Evolutionary conservation across 805 yeast species (phyloP), one percentile per base, ranked within the genome.

Genomic region (Yarrowia keelungensis): DNA sequence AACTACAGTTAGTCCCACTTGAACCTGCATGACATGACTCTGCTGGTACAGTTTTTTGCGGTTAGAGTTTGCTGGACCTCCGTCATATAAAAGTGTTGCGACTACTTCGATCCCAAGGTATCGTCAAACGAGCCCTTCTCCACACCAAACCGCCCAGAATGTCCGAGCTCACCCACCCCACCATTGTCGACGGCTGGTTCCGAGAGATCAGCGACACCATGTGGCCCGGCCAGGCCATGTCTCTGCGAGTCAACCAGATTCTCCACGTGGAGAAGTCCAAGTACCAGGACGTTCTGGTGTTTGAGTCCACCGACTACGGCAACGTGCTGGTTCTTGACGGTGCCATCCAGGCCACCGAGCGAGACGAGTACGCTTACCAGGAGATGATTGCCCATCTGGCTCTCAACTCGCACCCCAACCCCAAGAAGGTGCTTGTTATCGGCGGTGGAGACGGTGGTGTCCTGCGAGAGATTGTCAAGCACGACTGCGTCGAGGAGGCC

Each of bases 391-490:
- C 98, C 49, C 98, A 94, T 81, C 84, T 95, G 76, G 97, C 97
- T 8, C 76, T 95, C 80, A 90, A 89, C 86, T 87, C 95, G 67
- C 98, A 95, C 81, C 93, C 97, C 75, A 88, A 91, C 82, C 98
- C 98, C 69, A 91, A 91, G 84, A 89, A 85, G 75, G 98, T 96
- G 32, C 83, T 94, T 69, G 98, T 94, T 72, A 90, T 94, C 76
- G 99, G 99, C 70, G 99, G 99, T 72, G 99, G 99, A 76, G 99
- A 94, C 79, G 99, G 99, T 75, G 98, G 98, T 80, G 98, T 94
- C 66, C 85, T 94, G 76, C 87, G 98, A 81, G 98, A 94, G 81
- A 85, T 93, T 76, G 91, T 92, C 76, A 94, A 94, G 81, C 97
- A 94, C 81, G 87, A 85, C 66, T 79, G 85, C 70, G 91, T 94